Evolutionary conservation across 2,329 filamentous ascomycete species (phyloP), one percentile per base, ranked within the genome.

Genomic region (Dactylellina drechsleri): DNA sequence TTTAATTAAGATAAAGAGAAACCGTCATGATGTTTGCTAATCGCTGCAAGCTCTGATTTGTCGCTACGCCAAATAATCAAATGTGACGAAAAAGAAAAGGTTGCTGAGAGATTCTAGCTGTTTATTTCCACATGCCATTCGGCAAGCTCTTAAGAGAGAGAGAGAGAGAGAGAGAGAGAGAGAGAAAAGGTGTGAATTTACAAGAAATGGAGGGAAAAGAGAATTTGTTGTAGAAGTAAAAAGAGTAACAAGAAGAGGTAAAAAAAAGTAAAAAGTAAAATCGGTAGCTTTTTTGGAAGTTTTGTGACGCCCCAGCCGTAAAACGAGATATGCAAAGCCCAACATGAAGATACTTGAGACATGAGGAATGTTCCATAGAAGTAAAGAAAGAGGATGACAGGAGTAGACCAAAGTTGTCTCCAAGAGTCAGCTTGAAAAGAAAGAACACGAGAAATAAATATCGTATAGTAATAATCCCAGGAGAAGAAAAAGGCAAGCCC

Each of bases 251-350:
- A 40, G 50, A 15, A 59, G 40, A 18, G 47, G 47, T 47, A 43
- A 18, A 45, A 36, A 8, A 10, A 7, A 57, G 23, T 23, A 36
- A 36, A 36, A 36, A 36, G 31, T 36, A 36, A 36, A 52, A 73
- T 60, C 62, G 66, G 70, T 66, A 74, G 70, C 70, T 74, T 74
- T 71, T 74, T 50, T 36, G 31, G 62, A 41, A 66, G 50, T 57
- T 61, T 66, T 73, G 66, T 67, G 70, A 74, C 70, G 70, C 70
- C 70, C 68, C 70, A 74, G 61, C 70, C 70, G 60, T 66, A 67
- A 74, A 66, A 67, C 61, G 62, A 74, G 50, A 74, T 60, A 62
- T 74, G 62, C 61, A 74, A 56, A 57, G 57, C 49, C 47, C 40
- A 49, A 66, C 36, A 54, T 20, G 49, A 54, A 72, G 53, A 59